Conservation (phyloP, 2,329 filamentous ascomycete genomes). For the Ascocoryne sarcoides region DNA sequence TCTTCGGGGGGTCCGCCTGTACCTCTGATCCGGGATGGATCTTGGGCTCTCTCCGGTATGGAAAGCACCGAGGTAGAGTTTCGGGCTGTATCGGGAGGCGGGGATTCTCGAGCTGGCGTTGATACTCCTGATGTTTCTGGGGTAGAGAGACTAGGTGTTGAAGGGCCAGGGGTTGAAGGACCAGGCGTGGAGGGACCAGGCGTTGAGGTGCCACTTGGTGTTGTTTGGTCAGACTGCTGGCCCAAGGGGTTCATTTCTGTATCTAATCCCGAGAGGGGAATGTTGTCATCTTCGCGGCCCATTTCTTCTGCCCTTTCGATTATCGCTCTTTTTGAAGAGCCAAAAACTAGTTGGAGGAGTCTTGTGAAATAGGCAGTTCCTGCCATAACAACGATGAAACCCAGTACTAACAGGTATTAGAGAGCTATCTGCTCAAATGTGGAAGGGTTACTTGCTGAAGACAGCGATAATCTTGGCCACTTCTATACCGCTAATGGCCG, state of each 20-base stretch:
- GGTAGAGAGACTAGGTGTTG: slow-evolving; percentile 10
- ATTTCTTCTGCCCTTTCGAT: slow-evolving; percentile 45
- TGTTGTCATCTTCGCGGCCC: slow-evolving; percentile 36
- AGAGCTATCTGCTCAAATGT: background rate
- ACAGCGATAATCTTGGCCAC: slow-evolving; percentile 51
- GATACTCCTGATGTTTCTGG: background rate
- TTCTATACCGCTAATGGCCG: slow-evolving; percentile 43
- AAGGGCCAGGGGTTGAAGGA: slow-evolving; percentile 2
- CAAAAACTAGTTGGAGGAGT: slow-evolving; percentile 41
- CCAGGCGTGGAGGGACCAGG: slow-evolving; percentile 8
- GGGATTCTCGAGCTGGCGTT: background rate
- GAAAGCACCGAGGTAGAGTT: too few relatives aligned
- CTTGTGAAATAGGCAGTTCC: slow-evolving; percentile 46
- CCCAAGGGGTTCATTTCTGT: background rate
- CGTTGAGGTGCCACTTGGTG: slow-evolving; percentile 1
- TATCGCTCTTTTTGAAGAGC: slow-evolving; percentile 43
- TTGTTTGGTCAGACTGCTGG: slow-evolving; percentile 2
- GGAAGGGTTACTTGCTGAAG: slow-evolving; percentile 37
- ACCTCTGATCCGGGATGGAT: slow-evolving; percentile 22
- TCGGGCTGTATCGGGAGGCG: background rate
- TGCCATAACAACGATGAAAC: slow-evolving; percentile 44
- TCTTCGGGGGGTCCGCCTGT: slow-evolving; percentile 23
- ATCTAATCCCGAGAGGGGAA: slow-evolving; percentile 36
- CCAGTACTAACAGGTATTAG: slow-evolving; percentile 37
- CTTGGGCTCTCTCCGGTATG: slow-evolving; percentile 22